Evolutionary conservation across 305 asterid species (phyloP).

Genomic region (Fraxinus paxiana): DNA sequence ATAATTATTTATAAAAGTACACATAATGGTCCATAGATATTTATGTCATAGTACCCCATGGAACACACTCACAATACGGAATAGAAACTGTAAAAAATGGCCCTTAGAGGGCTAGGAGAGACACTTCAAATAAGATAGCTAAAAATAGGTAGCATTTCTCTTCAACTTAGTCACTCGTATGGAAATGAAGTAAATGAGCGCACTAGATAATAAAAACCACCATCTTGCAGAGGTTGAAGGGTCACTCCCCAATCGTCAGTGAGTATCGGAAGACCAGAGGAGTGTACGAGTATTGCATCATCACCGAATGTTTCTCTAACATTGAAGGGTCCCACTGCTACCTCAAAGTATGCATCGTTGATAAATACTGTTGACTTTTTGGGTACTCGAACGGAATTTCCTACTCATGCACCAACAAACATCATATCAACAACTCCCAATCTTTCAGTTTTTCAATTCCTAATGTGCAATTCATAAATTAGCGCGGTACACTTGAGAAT

Average conservation of each 20-base stretch:
- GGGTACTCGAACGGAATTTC: conserved; percentile 21
- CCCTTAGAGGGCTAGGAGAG: background rate
- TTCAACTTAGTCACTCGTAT: background rate
- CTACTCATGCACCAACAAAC: conserved; percentile 37
- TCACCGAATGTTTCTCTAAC: conserved; percentile 80
- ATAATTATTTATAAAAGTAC: background rate
- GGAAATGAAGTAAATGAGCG: conserved; percentile 23
- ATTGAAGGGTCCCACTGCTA: conserved; percentile 57
- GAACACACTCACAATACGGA: background rate
- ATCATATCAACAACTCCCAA: conserved; percentile 28
- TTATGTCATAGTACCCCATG: background rate
- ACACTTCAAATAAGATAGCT: background rate
- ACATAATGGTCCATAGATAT: background rate
- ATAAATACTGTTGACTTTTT: conserved; percentile 66
- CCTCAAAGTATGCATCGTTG: conserved; percentile 84
- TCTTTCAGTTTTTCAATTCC: background rate
- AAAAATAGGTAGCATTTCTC: background rate
- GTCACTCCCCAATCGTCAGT: conserved; percentile 84
- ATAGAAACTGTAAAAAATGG: background rate
- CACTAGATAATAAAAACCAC: conserved; percentile 67
- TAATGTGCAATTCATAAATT: background rate
- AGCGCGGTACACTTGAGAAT: background rate
- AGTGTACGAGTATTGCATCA: conserved; percentile 66
- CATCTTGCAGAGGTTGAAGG: conserved; percentile 72
- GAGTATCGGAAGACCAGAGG: conserved; percentile 72